A percentile compares a stretch with the other conserved stretches of the same genome.
Evolutionary conservation across 2,329 filamentous ascomycete genomes (phyloP).

Genomic region (Hypoxylon sp.): DNA sequence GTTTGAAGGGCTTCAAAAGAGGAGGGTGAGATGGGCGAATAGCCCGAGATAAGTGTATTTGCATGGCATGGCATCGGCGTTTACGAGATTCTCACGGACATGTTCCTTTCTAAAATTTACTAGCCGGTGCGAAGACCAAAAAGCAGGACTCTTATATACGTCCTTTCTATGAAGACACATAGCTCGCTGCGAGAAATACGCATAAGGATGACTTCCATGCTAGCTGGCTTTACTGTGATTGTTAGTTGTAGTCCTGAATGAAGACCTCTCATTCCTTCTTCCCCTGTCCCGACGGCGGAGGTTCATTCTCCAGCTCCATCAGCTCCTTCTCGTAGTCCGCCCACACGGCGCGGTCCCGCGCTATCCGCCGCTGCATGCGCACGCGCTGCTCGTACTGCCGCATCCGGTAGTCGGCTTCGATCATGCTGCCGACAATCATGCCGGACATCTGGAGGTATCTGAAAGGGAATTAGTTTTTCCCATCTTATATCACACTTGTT

Average conservation of each 20-base stretch:
- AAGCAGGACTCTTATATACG: slow-evolving; percentile 36
- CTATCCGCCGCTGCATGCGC: slow-evolving; percentile 69
- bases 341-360: slow-evolving; percentile 74
- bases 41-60: too few relatives aligned
- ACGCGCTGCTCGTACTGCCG: slow-evolving; percentile 72
- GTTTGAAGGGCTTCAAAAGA: neutral
- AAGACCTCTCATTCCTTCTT: slow-evolving; percentile 41
- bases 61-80: slow-evolving; percentile 47
- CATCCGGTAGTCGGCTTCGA: slow-evolving; percentile 76
- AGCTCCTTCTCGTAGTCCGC: slow-evolving; percentile 70
- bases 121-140: slow-evolving; percentile 20
- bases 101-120: too few relatives aligned
- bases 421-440: slow-evolving; percentile 81
- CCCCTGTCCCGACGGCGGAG: slow-evolving; percentile 32
- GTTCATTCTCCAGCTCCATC: slow-evolving; percentile 54
- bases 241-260: neutral
- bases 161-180: slow-evolving; percentile 22
- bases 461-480: too few relatives aligned
- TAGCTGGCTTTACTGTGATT: too few relatives aligned
- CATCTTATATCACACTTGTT: too few relatives aligned
- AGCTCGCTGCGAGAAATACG: slow-evolving; percentile 2
- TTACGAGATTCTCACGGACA: slow-evolving; percentile 33
- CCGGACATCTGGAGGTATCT: slow-evolving; percentile 87
- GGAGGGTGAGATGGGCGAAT: too few relatives aligned
- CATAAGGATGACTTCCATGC: slow-evolving; percentile 1